Conservation (phyloP, 352 stramenopile species). For the Pythium periplocum region DNA sequence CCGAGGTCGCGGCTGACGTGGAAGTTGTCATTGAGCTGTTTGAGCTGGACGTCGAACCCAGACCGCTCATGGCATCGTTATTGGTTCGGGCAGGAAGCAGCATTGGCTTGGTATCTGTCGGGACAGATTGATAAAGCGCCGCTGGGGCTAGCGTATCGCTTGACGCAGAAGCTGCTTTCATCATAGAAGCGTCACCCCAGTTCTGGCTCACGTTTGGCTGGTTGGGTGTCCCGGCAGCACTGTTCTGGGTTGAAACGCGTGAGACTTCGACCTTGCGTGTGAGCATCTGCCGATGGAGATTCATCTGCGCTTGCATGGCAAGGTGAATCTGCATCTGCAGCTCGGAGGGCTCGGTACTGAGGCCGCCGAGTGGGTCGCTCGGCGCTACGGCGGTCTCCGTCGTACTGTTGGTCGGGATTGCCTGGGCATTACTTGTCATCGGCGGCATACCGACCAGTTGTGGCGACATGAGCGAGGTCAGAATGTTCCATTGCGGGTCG, state of each 20-base stretch:
- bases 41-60: neutral
- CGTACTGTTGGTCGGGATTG: neutral
- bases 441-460: constrained; percentile 24
- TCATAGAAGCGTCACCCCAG: too few relatives aligned
- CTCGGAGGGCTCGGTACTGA: constrained; percentile 13
- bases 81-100: neutral
- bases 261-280: constrained; percentile 81
- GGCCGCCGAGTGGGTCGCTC: too few relatives aligned
- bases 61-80: constrained; percentile 3
- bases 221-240: too few relatives aligned
- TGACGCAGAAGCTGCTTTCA: too few relatives aligned
- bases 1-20: neutral
- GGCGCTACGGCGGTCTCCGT: neutral
- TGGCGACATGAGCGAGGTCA: constrained; percentile 75
- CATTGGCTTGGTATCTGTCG: too few relatives aligned
- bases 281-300: constrained; percentile 83
- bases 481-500: constrained; percentile 75
- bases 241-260: neutral
- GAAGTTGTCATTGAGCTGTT: too few relatives aligned
- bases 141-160: too few relatives aligned
- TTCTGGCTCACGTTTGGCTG: too few relatives aligned
- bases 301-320: constrained; percentile 87
- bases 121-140: too few relatives aligned
- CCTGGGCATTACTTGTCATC: neutral
- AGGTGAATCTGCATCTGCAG: constrained; percentile 78